Base-by-base conservation (phyloP, 495 filamentous ascomycete genomes). In the Polyplosphaeria fusca region DNA sequence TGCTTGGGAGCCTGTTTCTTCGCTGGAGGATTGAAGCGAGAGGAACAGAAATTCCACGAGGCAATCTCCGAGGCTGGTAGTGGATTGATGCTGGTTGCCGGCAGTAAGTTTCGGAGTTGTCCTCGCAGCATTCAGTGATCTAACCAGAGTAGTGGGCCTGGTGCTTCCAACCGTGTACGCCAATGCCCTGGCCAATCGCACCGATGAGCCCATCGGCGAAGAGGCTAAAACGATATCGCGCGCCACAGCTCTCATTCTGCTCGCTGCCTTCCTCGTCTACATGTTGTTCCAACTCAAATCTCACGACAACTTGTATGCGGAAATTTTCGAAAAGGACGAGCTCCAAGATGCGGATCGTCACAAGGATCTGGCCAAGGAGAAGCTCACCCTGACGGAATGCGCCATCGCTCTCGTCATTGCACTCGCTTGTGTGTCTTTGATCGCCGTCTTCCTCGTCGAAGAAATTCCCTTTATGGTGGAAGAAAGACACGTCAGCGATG, bases 1-100 rank as follows among this genome's bases (percentile, higher is more conserved):
- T 93, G 88, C 62, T 65, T 91, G 43, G 89, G 89, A 0, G 67
- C 84, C 27, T 90, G 86, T 66, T 93, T 94, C 74, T 80, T 91
- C 56, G 79, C 82, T 45, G 88, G 86, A 23, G 90, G 90, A 2
- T 52, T 94, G 11, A 73, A 76, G 43, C 79, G 79, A 82, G 65
- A 60, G 14, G 63, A 66, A 19, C 83, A 87, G 54, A 73, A 74
- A 1, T 94, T 94, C 67, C 81, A 87, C 64, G 84, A 85, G 47
- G 83, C 84, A 4, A 78, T 95, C 23, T 87, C 84, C 54, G 90
- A 95, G 72, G 86, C 87, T 9, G 89, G 90, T 14, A 85, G 81
- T 50, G 89, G 87, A 4, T 70, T 95, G 46, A 73, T 96, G 43
- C 74, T 95, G 43, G 89, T 90, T 35, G 90, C 90, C 51, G 62